These are phyloP conservation scores for Arthroderma uncinatum DNA, from an alignment of 2,329 filamentous ascomycete genomes.

Conservation along the genomic window DNA sequence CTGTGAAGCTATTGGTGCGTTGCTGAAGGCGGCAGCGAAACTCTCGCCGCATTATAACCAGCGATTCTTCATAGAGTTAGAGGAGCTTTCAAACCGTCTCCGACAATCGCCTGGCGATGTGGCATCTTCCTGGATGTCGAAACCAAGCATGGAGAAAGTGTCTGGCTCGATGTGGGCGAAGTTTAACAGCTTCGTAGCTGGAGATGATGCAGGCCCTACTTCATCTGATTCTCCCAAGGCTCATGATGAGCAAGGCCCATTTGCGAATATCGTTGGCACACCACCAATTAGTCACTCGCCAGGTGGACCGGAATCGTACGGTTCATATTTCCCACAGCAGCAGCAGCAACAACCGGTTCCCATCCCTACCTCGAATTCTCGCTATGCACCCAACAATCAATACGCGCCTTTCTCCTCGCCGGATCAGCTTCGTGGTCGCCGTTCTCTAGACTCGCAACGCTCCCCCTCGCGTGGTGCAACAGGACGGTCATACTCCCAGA, in stretches of 20 bases:
- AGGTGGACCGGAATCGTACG: slow-evolving; percentile 66
- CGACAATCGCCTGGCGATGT: slow-evolving; percentile 76
- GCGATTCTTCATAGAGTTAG: slow-evolving; percentile 60
- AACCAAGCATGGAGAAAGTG: slow-evolving; percentile 91
- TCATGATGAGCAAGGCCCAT: slow-evolving; percentile 59
- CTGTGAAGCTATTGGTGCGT: slow-evolving; percentile 67
- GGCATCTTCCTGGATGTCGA: slow-evolving; percentile 80
- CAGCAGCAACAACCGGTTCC: slow-evolving; percentile 25
- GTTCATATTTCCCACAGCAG: slow-evolving; percentile 37
- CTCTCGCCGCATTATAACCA: slow-evolving; percentile 78
- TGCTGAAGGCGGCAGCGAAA: slow-evolving; percentile 70
- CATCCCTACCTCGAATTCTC: slow-evolving; percentile 25
- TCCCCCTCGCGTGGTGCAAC: slow-evolving; percentile 28
- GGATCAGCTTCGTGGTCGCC: slow-evolving; percentile 40
- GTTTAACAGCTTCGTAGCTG: slow-evolving; percentile 93
- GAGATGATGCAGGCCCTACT: slow-evolving; percentile 64
- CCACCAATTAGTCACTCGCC: slow-evolving; percentile 64
- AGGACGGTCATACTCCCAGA: slow-evolving; percentile 21
- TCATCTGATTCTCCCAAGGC: slow-evolving; percentile 48
- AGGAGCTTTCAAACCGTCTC: slow-evolving; percentile 72
- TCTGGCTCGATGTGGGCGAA: slow-evolving; percentile 81
- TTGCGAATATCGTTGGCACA: slow-evolving; percentile 66
- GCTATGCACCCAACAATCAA: slow-evolving; percentile 33
- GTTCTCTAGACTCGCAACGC: slow-evolving; percentile 39
- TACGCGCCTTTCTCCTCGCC: slow-evolving; percentile 42